Conservation (phyloP, 2,329 filamentous ascomycete species). For the Akanthomyces muscarius region DNA sequence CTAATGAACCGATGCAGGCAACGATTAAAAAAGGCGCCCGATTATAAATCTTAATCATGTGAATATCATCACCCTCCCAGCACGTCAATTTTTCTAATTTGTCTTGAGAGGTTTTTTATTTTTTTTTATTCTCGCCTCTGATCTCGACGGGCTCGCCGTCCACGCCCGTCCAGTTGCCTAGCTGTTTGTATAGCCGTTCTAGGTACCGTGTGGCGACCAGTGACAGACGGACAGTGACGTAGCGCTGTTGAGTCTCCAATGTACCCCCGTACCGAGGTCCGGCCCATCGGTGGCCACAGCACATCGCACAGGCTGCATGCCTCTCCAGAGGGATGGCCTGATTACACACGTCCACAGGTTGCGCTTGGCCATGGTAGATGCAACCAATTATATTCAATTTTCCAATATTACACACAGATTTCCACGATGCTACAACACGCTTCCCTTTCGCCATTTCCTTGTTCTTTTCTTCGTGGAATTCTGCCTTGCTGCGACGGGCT, state of each 20-base stretch:
- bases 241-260: neutral
- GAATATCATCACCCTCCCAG: neutral
- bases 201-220: neutral
- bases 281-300: conserved; percentile 1
- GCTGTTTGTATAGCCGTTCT: conserved; percentile 4
- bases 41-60: neutral
- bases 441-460: neutral
- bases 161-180: neutral
- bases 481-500: neutral
- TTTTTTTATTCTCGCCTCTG: neutral
- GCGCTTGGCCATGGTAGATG: no score
- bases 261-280: conserved; percentile 7
- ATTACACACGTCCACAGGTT: neutral
- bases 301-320: neutral
- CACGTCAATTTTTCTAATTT: neutral
- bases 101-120: neutral
- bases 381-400: neutral
- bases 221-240: neutral
- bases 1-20: neutral
- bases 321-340: neutral
- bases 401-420: neutral
- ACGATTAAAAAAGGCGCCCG: neutral
- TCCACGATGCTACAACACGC: no score
- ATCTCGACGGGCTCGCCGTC: neutral
- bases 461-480: neutral